These are phyloP conservation scores for Globisporangium orthogonon DNA, from an alignment of 352 stramenopile species.

Conservation along the genomic window DNA sequence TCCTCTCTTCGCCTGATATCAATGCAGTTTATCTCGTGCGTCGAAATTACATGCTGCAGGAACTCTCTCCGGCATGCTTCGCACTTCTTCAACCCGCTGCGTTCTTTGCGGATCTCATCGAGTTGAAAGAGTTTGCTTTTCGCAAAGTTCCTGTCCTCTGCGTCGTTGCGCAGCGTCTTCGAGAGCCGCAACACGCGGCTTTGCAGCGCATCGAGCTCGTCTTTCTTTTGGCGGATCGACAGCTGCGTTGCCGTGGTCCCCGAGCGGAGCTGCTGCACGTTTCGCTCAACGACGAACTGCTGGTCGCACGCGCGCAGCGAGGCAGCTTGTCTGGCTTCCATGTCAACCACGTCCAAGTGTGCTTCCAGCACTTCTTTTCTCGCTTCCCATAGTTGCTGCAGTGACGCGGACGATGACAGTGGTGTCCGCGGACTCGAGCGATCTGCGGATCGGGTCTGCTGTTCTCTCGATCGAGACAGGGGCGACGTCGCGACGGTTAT, in stretches of 20 bases:
- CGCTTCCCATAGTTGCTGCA: conserved; percentile 28
- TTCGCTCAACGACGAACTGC: conserved; percentile 50
- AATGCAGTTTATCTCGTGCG: conserved; percentile 16
- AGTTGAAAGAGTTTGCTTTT: conserved; percentile 28
- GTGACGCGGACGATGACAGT: conserved; percentile 6
- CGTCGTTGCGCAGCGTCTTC: conserved; percentile 29
- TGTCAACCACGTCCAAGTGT: conserved; percentile 47
- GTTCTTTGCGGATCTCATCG: conserved; percentile 32
- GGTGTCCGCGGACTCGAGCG: not conserved
- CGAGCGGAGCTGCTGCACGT: conserved; percentile 38
- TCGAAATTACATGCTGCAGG: conserved; percentile 19
- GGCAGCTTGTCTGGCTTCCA: conserved; percentile 32
- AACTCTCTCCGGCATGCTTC: conserved; percentile 25
- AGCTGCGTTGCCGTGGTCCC: conserved; percentile 31
- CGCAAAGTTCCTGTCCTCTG: conserved; percentile 34
- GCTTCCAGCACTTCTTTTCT: conserved; percentile 43
- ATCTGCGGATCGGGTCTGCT: not conserved
- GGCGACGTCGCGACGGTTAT: not conserved
- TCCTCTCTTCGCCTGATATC: not conserved
- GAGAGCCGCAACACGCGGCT: conserved; percentile 36
- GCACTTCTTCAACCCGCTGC: conserved; percentile 21
- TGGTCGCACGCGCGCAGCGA: conserved; percentile 42
- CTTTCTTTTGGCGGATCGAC: conserved; percentile 37
- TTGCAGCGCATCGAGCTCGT: conserved; percentile 41
- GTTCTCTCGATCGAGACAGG: not conserved